phyloP scores from a whole-genome alignment of 2,329 filamentous ascomycete species.

The Penicillium sclerotiorum region DNA sequence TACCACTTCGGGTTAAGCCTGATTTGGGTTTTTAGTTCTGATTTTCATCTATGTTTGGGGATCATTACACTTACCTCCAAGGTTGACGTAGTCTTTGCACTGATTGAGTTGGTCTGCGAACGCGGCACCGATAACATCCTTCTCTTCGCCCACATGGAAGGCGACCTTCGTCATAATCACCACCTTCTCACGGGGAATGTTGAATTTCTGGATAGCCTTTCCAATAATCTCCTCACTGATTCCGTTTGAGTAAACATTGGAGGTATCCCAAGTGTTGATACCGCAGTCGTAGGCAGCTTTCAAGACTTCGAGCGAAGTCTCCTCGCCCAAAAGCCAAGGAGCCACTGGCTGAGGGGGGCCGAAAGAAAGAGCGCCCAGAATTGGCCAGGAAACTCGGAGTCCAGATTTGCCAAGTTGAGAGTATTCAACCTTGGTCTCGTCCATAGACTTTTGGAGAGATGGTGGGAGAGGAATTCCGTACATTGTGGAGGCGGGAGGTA shows the following conservation, averaged over 20 bases:
- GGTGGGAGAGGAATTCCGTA: neutral
- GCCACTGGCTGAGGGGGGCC: neutral
- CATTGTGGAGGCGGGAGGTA: neutral
- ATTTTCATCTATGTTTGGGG: conserved; percentile 32
- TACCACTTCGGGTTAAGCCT: conserved; percentile 61
- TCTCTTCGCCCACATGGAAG: conserved; percentile 40
- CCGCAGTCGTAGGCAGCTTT: conserved; percentile 25
- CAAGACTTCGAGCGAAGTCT: conserved; percentile 12
- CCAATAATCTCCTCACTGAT: conserved; percentile 55
- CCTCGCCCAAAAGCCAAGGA: conserved; percentile 6
- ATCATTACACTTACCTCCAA: conserved; percentile 14
- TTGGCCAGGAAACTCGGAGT: conserved; percentile 1
- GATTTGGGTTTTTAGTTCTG: conserved; percentile 38
- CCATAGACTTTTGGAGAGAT: conserved; percentile 6
- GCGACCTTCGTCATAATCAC: conserved; percentile 59
- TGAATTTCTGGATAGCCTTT: conserved; percentile 62
- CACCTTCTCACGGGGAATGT: conserved; percentile 59
- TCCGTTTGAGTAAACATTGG: conserved; percentile 58
- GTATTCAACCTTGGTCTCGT: conserved; percentile 5
- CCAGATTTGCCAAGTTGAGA: neutral
- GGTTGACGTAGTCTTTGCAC: conserved; percentile 3
- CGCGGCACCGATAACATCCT: conserved; percentile 26
- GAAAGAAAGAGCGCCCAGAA: conserved; percentile 1
- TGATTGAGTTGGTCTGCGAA: neutral
- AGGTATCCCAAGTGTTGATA: conserved; percentile 34